Base-by-base conservation (phyloP, 2,329 filamentous ascomycete species). In the Fusarium aywerte region DNA sequence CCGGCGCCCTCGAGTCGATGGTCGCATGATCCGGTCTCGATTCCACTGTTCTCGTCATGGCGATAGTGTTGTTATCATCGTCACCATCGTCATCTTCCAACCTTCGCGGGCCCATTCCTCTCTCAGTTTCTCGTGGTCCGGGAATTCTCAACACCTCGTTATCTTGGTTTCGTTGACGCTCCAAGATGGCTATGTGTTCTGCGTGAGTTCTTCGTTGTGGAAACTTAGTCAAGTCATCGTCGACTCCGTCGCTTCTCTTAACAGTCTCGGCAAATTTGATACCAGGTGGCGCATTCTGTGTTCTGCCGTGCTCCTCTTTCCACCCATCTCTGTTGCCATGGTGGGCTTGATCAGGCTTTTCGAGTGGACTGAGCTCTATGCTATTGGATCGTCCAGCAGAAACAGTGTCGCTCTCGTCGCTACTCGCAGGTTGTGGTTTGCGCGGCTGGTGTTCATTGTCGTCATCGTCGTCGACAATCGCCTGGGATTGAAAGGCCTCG, bases 81-180 rank as follows among this genome's bases (percentile, higher is more conserved):
- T 76, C 73, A 23, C 76, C 73, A 39, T 77, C 77, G n/a, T 81
- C 71, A 29, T 80, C 77, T 4, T 80, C 78, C 3, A 88, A 77
- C 29, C 83, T 81, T 56, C 83, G 81, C 3, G 94, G 94, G 11
- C 89, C 83, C 62, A 92, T 85, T 25, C 95, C 96, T 49, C 88
- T 87, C 72, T 99, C 96, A 47, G 91, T 94, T 74, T 98, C 96
- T 71, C 94, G 85, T 1, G 96, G 96, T 20, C 94, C 94, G 0
- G 96, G 96, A 71, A 99, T 98, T 38, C 93, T 90, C 40, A 98
- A 81, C 1, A 93, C 88, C 32, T 89, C 89, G 42, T 88, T 90
- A 56, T 91, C 89, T 64, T 89, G 88, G 56, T 92, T 90, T 35
- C 93, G 87, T 76, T 97, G 95, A 31, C 91, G 90, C 76, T 97